Conservation (phyloP, 2,329 filamentous ascomycete species). For the Diaporthe humulicola region DNA sequence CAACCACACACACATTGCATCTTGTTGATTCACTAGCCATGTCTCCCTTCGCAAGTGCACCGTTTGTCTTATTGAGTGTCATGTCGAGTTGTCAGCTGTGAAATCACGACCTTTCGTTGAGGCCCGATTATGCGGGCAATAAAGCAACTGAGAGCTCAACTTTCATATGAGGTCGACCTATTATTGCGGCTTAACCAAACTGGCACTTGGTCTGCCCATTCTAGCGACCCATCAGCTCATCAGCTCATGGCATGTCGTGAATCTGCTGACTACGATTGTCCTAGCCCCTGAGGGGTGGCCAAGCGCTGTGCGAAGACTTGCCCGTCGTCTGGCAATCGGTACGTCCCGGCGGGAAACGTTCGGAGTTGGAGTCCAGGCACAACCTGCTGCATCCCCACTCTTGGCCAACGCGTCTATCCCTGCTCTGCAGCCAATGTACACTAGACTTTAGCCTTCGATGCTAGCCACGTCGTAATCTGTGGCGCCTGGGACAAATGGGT, state of each 20-base stretch:
- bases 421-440: background rate
- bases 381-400: background rate
- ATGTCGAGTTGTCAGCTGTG: background rate
- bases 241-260: constrained; percentile 14
- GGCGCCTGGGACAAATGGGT: background rate
- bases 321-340: background rate
- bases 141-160: background rate
- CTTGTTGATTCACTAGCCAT: constrained; percentile 34
- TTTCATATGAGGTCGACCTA: background rate
- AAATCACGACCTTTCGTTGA: background rate
- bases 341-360: background rate
- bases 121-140: too few species aligned
- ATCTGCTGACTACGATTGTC: constrained; percentile 1
- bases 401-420: background rate
- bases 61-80: constrained; percentile 9
- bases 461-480: background rate
- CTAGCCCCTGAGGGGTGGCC: background rate
- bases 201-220: constrained; percentile 7
- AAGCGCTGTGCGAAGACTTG: background rate
- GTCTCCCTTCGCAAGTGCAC: background rate
- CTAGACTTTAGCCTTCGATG: background rate
- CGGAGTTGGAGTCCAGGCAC: background rate
- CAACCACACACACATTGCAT: constrained; percentile 61
- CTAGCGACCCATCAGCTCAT: background rate
- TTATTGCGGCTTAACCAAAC: background rate